Base-by-base conservation (phyloP, 2,329 filamentous ascomycete species). In the Claviceps pusilla region DNA sequence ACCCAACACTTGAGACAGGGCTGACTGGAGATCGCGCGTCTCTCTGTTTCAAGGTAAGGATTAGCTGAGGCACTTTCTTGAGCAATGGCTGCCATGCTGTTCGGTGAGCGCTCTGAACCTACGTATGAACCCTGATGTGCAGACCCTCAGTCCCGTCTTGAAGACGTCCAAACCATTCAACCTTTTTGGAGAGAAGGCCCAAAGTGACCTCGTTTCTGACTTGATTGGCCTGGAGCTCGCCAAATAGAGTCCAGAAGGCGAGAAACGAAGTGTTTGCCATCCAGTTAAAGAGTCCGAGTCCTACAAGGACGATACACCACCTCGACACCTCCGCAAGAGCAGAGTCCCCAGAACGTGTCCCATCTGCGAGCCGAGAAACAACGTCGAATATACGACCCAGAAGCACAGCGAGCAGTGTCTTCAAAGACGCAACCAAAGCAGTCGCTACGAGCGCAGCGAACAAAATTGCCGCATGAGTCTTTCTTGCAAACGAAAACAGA, bases 121-220 rank as follows among this genome's bases (percentile, higher is more conserved):
- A 90, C 86, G 82, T 83, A 66, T 95, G 85, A 37, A 89, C 74
- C 53, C 82, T 76, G 16, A 83, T 78, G 19, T 94, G 71, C 46
- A 93, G 74, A 19, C 87, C 83, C 1, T 80, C 78, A 19, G 87
- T 76, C 0, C 90, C 91, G 54, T 87, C 81, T 42, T 79, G 73
- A 52, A 83, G 77, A 19, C 75, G 72, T 64, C 96, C 89, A 63
- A 87, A 95, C 89, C 90, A 97, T 48, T 76, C 75, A 64, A 93
- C 79, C 12, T 91, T 80, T 63, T 84, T 88, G 6, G 72, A 69
- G n/a, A 95, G 65, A 41, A 97, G 70, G 2, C 77, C 77, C 1
- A 71, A 61, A 63, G 95, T 95, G 3, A 93, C 68, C 5, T 69
- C 71, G 16, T 76, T 71, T 5, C 89, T 78, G 7, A 82, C 82